Percentiles rank a stretch among this genome's conserved stretches.
Conservation (phyloP, 1,139 yeast genomes). For the Hemisphaericaspora xylanilytica region DNA sequence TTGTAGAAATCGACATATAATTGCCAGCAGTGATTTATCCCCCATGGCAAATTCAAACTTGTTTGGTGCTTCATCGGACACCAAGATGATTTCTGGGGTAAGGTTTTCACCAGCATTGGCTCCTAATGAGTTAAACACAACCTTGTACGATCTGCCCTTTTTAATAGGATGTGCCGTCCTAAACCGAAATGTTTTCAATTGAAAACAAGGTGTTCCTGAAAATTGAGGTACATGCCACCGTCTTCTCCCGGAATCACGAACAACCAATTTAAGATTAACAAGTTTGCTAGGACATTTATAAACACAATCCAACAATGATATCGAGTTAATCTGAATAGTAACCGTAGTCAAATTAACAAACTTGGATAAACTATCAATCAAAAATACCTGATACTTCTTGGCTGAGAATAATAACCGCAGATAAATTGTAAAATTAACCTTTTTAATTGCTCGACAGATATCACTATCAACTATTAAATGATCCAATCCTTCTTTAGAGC, state of each 20-base stretch:
- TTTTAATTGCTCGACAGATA: neutral
- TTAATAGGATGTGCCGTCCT: slow-evolving; percentile 5
- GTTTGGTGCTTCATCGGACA: neutral
- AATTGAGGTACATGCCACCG: neutral
- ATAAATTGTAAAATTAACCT: neutral
- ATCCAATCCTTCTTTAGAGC: neutral
- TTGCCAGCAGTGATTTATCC: neutral
- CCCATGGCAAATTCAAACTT: neutral
- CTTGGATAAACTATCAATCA: neutral
- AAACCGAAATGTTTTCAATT: slow-evolving; percentile 8
- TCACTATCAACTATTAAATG: neutral
- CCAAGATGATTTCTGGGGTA: slow-evolving; percentile 1
- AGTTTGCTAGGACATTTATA: slow-evolving; percentile 9
- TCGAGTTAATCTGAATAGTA: neutral
- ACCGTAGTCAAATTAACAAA: slow-evolving; percentile 1
- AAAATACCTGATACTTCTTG: neutral
- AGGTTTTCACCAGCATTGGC: neutral
- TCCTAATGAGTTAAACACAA: neutral
- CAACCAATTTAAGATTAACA: slow-evolving; percentile 6
- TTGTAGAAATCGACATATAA: slow-evolving; percentile 4
- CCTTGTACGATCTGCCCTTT: neutral
- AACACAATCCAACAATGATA: neutral
- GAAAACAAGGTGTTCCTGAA: slow-evolving; percentile 3
- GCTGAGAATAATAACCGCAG: neutral
- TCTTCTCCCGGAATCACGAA: slow-evolving; percentile 3